phyloP scores from a whole-genome alignment of 2,329 filamentous ascomycete genomes.

The Cyphellophora europaea region DNA sequence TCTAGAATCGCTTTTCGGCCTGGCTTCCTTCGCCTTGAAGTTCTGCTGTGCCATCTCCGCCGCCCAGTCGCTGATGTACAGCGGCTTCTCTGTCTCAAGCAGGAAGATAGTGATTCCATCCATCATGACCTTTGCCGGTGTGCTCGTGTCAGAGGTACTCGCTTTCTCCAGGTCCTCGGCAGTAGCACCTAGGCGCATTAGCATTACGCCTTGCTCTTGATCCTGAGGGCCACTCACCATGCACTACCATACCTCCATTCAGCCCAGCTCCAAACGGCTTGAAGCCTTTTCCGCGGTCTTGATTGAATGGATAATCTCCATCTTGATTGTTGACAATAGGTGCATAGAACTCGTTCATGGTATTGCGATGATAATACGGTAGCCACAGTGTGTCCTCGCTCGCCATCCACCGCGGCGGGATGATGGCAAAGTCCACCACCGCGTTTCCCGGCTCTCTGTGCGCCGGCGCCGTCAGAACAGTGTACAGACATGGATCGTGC shows the following conservation, averaged over 20 bases:
- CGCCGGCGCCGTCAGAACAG: conserved; percentile 31
- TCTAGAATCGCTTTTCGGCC: too few relatives aligned
- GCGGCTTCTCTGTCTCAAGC: conserved; percentile 12
- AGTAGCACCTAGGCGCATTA: conserved; percentile 5
- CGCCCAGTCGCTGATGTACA: conserved; percentile 11
- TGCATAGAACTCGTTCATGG: conserved; percentile 23
- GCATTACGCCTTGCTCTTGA: neutral
- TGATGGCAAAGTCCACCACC: conserved; percentile 29
- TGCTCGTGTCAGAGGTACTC: conserved; percentile 2
- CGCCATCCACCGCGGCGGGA: conserved; percentile 31
- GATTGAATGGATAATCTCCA: conserved; percentile 3
- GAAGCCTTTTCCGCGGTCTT: conserved; percentile 1
- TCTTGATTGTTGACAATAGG: conserved; percentile 10
- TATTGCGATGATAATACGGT: conserved; percentile 34
- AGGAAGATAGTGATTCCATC: conserved; percentile 11
- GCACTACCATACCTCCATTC: conserved; percentile 3
- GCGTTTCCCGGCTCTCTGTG: conserved; percentile 17
- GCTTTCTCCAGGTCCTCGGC: conserved; percentile 4
- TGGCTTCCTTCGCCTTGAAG: neutral
- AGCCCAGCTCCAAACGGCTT: conserved; percentile 4
- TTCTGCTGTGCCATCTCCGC: conserved; percentile 2
- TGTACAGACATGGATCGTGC: conserved; percentile 32
- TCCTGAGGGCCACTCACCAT: neutral
- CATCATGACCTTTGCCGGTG: conserved; percentile 6
- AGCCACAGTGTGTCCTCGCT: conserved; percentile 30